Conservation (phyloP, 2,329 filamentous ascomycete genomes). For the Cryphonectria parasitica region DNA sequence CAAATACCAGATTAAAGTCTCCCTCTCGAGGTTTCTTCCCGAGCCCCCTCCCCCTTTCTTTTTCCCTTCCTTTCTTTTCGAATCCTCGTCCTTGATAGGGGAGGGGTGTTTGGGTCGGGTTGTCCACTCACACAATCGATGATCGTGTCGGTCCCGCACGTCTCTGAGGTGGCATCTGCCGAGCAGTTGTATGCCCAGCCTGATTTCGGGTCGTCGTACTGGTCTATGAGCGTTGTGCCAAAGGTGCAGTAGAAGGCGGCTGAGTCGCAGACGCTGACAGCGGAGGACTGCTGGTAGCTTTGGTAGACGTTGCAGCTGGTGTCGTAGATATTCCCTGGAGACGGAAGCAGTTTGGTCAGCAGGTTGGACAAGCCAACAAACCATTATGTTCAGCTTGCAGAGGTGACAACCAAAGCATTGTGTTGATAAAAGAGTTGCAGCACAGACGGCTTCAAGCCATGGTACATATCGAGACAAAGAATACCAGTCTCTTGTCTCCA, state of each 20-base stretch:
- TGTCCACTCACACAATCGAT: constrained; percentile 8
- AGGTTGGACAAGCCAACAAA: neutral
- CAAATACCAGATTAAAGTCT: too few species aligned
- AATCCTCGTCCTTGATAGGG: neutral
- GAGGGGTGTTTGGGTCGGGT: neutral
- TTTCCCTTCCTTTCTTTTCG: neutral
- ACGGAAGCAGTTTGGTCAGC: neutral
- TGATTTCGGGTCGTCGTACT: constrained; percentile 14
- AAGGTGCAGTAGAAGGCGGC: constrained; percentile 13
- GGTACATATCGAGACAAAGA: neutral
- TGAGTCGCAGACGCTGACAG: constrained; percentile 12
- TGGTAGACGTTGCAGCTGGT: constrained; percentile 5
- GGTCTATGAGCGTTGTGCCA: constrained; percentile 10
- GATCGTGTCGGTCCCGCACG: constrained; percentile 12
- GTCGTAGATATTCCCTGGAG: constrained; percentile 14
- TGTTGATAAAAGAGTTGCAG: neutral
- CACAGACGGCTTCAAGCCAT: neutral
- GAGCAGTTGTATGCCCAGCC: constrained; percentile 18
- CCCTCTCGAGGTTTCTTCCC: neutral
- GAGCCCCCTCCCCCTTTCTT: neutral
- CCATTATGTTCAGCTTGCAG: neutral
- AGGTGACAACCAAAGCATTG: neutral
- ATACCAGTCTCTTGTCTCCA: neutral
- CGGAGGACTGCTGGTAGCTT: constrained; percentile 10
- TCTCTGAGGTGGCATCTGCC: neutral